Percentiles rank a stretch among this genome's conserved stretches.
Conservation (phyloP, 768 basidiomycete species). For the Boletellus sp. region DNA sequence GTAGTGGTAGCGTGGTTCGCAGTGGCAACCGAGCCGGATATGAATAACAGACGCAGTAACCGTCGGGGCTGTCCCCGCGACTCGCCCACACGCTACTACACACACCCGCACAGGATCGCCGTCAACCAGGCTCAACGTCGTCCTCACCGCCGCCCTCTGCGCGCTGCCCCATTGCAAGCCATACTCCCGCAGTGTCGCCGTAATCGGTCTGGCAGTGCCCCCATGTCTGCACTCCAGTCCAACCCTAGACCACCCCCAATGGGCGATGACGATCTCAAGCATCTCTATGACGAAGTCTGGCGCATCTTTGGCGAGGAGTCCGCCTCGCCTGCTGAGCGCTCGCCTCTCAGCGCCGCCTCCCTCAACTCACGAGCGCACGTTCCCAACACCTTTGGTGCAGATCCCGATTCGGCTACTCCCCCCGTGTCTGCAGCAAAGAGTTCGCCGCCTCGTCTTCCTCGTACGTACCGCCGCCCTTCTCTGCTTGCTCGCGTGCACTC, state of each 20-base stretch:
- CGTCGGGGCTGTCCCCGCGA: neutral
- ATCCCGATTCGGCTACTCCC: constrained; percentile 12
- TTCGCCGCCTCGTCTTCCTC: constrained; percentile 20
- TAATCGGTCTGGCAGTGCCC: constrained; percentile 12
- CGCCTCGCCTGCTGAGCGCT: constrained; percentile 29
- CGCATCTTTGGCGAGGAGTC: constrained; percentile 57
- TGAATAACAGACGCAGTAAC: neutral
- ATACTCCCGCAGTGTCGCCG: neutral
- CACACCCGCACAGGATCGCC: too few relatives aligned
- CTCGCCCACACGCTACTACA: too few relatives aligned
- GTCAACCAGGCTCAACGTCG: neutral
- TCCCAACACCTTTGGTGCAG: constrained; percentile 19
- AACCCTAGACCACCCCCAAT: constrained; percentile 40
- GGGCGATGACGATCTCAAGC: constrained; percentile 68
- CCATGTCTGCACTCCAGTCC: constrained; percentile 37
- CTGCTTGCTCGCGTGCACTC: neutral
- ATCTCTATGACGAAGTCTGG: constrained; percentile 74
- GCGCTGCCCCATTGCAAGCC: neutral
- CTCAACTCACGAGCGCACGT: constrained; percentile 19
- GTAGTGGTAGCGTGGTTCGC: neutral
- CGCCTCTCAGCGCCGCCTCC: constrained; percentile 16
- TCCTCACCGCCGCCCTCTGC: constrained; percentile 1
- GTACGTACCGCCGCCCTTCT: constrained; percentile 16
- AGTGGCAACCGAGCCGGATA: neutral
- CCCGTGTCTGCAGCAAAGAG: constrained; percentile 10